Percentiles rank a stretch among this genome's conserved stretches.
These are phyloP conservation scores for Phallus indusiatus DNA, from an alignment of 768 basidiomycete genomes.

Conservation along the genomic window DNA sequence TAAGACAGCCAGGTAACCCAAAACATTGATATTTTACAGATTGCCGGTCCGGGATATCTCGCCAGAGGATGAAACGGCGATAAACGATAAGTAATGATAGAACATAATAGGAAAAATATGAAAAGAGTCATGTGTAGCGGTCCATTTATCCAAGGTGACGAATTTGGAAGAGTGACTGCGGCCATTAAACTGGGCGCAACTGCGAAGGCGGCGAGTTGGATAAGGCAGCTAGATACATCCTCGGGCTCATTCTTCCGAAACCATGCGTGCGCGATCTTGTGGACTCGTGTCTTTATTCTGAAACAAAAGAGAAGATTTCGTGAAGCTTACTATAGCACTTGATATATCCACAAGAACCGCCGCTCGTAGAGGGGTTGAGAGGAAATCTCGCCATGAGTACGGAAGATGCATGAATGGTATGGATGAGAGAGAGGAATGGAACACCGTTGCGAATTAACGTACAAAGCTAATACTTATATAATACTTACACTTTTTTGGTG, in stretches of 20 bases:
- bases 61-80: conserved; percentile 31
- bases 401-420: no score
- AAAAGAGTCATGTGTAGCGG: conserved; percentile 8
- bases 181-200: background rate
- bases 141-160: background rate
- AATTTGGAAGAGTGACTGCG: background rate
- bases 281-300: background rate
- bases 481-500: no score
- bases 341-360: conserved; percentile 20
- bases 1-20: conserved; percentile 16
- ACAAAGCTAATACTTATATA: no score
- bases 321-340: background rate
- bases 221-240: background rate
- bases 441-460: no score
- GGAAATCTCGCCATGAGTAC: conserved; percentile 21
- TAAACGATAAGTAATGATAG: conserved; percentile 26
- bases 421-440: no score
- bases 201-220: background rate
- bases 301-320: background rate
- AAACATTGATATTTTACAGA: conserved; percentile 23
- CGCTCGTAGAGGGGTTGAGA: conserved; percentile 38
- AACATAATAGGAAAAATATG: conserved; percentile 11
- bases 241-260: background rate
- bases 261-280: background rate
- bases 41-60: conserved; percentile 26